phyloP scores from a whole-genome alignment of 345 rosid genomes.

The Sisymbrium altissimum region DNA sequence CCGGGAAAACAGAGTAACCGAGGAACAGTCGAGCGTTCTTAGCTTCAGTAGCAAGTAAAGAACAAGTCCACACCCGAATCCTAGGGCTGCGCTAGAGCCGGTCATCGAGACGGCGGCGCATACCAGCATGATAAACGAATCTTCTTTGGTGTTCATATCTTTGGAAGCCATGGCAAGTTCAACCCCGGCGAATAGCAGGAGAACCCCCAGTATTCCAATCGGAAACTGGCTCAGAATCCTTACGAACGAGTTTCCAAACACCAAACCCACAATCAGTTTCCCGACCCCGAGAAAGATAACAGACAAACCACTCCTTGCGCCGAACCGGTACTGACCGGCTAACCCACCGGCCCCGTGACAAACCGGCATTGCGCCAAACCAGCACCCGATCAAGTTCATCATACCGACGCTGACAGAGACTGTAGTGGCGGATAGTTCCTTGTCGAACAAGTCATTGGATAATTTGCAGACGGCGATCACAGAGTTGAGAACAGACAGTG shows the following conservation, averaged over 20 bases:
- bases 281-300: slow-evolving; percentile 69
- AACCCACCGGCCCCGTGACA: slow-evolving; percentile 92
- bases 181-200: slow-evolving; percentile 79
- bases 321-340: slow-evolving; percentile 88
- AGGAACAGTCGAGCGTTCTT: slow-evolving; percentile 47
- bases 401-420: slow-evolving; percentile 73
- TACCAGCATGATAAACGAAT: slow-evolving; percentile 71
- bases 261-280: slow-evolving; percentile 61
- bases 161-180: slow-evolving; percentile 82
- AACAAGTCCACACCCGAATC: slow-evolving; percentile 72
- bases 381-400: slow-evolving; percentile 82
- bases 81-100: slow-evolving; percentile 87
- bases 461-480: slow-evolving; percentile 84
- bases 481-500: slow-evolving; percentile 67
- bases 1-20: slow-evolving; percentile 12
- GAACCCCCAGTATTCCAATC: slow-evolving; percentile 82
- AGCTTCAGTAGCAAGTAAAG: slow-evolving; percentile 68
- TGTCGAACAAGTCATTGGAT: slow-evolving; percentile 69
- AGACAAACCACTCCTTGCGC: slow-evolving; percentile 69
- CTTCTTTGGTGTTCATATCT: slow-evolving; percentile 76
- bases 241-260: slow-evolving; percentile 80
- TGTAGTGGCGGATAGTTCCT: slow-evolving; percentile 60
- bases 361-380: slow-evolving; percentile 96
- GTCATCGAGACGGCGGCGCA: slow-evolving; percentile 88
- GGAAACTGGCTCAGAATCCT: slow-evolving; percentile 72